Evolutionary conservation across 768 basidiomycete genomes (phyloP).

Genomic region (Paxillus involutus): DNA sequence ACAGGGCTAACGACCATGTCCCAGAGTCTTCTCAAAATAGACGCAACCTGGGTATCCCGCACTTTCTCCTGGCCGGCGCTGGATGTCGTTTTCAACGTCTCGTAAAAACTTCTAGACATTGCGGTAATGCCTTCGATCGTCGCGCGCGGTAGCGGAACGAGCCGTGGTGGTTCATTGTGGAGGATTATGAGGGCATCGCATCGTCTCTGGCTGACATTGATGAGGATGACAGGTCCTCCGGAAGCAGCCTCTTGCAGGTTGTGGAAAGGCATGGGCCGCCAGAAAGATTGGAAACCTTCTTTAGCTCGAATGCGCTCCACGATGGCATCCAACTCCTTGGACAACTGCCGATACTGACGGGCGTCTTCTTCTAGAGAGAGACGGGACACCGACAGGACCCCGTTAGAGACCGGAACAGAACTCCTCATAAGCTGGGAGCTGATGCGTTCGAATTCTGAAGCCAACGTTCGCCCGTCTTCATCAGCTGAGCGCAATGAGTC

Average conservation of each 20-base stretch:
- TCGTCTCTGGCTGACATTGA: constrained; percentile 31
- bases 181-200: constrained; percentile 40
- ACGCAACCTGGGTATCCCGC: constrained; percentile 15
- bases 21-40: constrained; percentile 25
- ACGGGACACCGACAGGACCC: neutral
- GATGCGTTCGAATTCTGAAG: constrained; percentile 24
- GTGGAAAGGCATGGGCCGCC: constrained; percentile 22
- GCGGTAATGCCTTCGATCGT: constrained; percentile 10
- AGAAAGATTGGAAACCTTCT: constrained; percentile 31
- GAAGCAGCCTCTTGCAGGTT: constrained; percentile 18
- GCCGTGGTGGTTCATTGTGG: constrained; percentile 15
- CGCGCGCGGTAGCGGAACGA: constrained; percentile 17
- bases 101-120: constrained; percentile 6
- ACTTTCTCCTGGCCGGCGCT: constrained; percentile 19
- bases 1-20: constrained; percentile 20
- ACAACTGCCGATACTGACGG: constrained; percentile 15
- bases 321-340: constrained; percentile 17
- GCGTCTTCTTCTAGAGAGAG: constrained; percentile 11
- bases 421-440: constrained; percentile 12
- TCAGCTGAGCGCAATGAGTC: constrained; percentile 19
- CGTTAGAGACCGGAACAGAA: neutral
- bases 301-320: constrained; percentile 21
- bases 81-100: constrained; percentile 4
- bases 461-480: constrained; percentile 16
- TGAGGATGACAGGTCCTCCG: constrained; percentile 36